These are phyloP conservation scores for Inga oerstediana DNA, from an alignment of 306 rosid species.

Conservation along the genomic window DNA sequence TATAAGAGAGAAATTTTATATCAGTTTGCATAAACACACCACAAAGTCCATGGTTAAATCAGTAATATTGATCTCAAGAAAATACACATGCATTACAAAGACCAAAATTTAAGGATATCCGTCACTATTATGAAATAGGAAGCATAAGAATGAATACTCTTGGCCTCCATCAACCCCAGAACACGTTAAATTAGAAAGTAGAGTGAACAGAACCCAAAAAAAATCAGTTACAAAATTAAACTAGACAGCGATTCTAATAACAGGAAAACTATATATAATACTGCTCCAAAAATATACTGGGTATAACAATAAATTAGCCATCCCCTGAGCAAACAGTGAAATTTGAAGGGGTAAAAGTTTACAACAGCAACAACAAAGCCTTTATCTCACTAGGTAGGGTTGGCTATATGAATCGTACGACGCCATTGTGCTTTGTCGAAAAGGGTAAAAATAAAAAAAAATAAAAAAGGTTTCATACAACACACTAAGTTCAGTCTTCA, in stretches of 20 bases:
- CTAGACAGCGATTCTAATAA: neutral
- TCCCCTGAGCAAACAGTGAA: neutral
- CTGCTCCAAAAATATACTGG: neutral
- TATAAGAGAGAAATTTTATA: no score
- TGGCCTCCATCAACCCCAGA: neutral
- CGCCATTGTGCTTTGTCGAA: no score
- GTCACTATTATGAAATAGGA: no score
- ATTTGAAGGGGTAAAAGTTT: neutral
- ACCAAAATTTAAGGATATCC: neutral
- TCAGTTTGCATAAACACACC: no score
- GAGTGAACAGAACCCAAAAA: neutral
- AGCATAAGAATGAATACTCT: neutral
- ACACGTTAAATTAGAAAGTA: neutral
- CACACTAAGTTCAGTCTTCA: conserved; percentile 61
- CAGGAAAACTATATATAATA: neutral
- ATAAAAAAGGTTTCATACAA: neutral
- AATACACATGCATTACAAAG: neutral
- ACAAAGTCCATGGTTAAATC: no score
- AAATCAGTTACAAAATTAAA: neutral
- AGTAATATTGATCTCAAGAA: no score
- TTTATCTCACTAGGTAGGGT: no score
- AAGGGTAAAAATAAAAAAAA: no score
- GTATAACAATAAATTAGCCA: conserved; percentile 6
- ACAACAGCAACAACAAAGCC: no score
- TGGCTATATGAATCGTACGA: no score